Conservation (phyloP, 176 grass and related monocot genomes). For the Oropetium thomaeum region DNA sequence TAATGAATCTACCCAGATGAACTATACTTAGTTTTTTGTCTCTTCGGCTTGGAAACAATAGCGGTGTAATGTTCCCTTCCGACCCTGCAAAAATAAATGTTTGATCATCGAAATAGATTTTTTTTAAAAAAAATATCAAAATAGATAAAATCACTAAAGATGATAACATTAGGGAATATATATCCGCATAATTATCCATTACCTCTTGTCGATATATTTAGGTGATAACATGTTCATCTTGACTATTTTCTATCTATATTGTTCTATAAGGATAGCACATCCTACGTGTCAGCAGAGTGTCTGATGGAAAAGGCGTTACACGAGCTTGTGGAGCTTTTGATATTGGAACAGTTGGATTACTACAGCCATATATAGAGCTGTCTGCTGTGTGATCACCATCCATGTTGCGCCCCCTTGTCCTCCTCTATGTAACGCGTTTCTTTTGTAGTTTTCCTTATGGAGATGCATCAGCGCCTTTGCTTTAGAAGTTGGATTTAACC, state of each 20-base stretch:
- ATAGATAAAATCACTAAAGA: too few species aligned
- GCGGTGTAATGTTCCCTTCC: too few species aligned
- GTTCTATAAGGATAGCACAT: background rate
- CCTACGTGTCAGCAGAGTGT: background rate
- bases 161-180: too few species aligned
- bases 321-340: background rate
- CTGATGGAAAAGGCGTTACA: background rate
- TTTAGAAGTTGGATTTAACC: background rate
- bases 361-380: background rate
- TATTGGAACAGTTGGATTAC: slow-evolving; percentile 20
- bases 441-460: slow-evolving; percentile 18
- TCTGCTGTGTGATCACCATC: background rate
- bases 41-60: too few species aligned
- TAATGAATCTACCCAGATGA: too few species aligned
- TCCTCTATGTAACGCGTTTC: background rate
- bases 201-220: too few species aligned
- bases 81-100: too few species aligned
- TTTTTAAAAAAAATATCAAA: too few species aligned
- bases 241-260: background rate
- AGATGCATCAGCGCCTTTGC: background rate
- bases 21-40: too few species aligned
- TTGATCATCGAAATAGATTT: too few species aligned
- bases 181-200: too few species aligned
- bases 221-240: background rate
- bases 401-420: background rate